Evolutionary conservation across 257 asterid species (phyloP).

Genomic region (Scutellaria galericulata): DNA sequence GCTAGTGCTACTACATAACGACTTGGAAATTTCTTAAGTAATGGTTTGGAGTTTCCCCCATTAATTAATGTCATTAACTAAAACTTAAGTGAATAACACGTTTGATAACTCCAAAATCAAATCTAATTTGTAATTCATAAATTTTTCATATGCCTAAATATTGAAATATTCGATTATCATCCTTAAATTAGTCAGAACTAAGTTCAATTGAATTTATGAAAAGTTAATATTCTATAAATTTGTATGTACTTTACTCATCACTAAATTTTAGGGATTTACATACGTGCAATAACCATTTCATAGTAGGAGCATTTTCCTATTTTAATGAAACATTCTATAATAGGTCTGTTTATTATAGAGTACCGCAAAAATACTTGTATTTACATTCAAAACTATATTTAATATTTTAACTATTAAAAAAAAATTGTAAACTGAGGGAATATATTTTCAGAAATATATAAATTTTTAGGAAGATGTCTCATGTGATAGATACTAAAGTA

Average conservation of each 20-base stretch:
- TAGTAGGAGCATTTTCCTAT: not conserved
- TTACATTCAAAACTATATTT: no score
- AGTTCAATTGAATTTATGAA: no score
- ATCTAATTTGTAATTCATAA: not conserved
- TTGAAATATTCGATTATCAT: no score
- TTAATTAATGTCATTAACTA: constrained; percentile 21
- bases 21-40: not conserved
- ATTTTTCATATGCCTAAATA: no score
- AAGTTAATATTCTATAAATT: no score
- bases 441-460: no score
- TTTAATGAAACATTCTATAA: not conserved
- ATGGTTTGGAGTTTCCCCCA: constrained; percentile 26
- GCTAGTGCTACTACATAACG: not conserved
- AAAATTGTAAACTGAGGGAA: no score
- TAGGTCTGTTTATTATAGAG: not conserved
- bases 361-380: no score
- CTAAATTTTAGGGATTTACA: not conserved
- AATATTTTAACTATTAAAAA: no score
- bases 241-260: constrained; percentile 1
- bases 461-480: no score
- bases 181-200: no score
- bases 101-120: constrained; percentile 32
- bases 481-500: no score
- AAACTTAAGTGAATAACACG: constrained; percentile 17
- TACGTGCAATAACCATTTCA: not conserved